Conservation (phyloP, 345 rosid species). For the Salix caprea region DNA sequence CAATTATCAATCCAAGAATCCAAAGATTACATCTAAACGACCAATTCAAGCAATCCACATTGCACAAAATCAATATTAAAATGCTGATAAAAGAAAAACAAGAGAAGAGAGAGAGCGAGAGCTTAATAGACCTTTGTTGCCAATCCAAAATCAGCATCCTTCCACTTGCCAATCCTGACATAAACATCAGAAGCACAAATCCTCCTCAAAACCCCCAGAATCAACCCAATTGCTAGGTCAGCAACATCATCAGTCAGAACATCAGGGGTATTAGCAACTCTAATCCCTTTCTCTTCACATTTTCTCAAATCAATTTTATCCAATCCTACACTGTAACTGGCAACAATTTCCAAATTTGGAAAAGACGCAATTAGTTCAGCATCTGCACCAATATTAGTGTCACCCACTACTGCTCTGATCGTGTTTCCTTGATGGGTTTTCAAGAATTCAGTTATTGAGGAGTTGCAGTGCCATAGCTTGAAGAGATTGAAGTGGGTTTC, state of each 20-base stretch:
- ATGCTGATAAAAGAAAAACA: background rate
- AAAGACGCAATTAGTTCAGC: conserved; percentile 46
- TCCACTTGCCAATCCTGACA: conserved; percentile 54
- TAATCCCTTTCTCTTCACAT: conserved; percentile 52
- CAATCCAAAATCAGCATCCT: conserved; percentile 34
- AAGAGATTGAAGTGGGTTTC: conserved; percentile 41
- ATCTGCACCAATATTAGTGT: conserved; percentile 43
- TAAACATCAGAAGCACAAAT: conserved; percentile 43
- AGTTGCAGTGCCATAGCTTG: conserved; percentile 38
- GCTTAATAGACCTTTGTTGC: conserved; percentile 41
- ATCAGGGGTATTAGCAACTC: conserved; percentile 61
- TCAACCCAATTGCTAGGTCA: conserved; percentile 53
- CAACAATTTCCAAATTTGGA: conserved; percentile 54
- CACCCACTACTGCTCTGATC: conserved; percentile 44
- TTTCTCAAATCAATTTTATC: conserved; percentile 53
- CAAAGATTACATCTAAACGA: background rate
- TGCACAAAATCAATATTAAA: background rate
- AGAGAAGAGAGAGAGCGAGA: background rate
- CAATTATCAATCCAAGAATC: background rate
- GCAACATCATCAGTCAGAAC: conserved; percentile 70
- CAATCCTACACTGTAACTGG: conserved; percentile 58
- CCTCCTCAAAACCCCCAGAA: conserved; percentile 49
- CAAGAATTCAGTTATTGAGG: conserved; percentile 20
- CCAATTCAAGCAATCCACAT: background rate
- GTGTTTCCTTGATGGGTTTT: conserved; percentile 20